A percentile compares a stretch with the other conserved stretches of the same genome.
Evolutionary conservation across 192 early-diverging fungal species (phyloP).

Genomic region (Gamsiella multidivaricata): DNA sequence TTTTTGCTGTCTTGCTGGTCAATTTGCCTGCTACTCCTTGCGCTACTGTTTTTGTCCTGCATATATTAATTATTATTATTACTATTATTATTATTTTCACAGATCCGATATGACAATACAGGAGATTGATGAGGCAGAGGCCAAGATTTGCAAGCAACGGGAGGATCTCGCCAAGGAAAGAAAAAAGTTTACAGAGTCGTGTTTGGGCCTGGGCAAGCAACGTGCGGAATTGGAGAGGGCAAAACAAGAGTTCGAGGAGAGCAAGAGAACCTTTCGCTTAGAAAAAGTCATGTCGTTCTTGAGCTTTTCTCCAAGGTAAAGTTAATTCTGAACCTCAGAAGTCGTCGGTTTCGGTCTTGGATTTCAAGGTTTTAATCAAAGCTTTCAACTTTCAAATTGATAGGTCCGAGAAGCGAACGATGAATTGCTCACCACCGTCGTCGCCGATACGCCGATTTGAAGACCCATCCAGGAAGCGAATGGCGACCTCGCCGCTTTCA

Average conservation of each 20-base stretch:
- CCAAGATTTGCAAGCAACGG: conserved; percentile 30
- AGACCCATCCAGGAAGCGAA: conserved; percentile 16
- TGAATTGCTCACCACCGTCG: conserved; percentile 15
- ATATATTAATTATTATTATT: background rate
- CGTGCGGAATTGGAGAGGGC: conserved; percentile 29
- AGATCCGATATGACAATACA: conserved; percentile 50
- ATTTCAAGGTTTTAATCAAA: too few species aligned
- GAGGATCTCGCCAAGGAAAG: conserved; percentile 39
- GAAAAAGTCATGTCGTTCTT: conserved; percentile 39
- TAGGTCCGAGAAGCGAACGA: conserved; percentile 25
- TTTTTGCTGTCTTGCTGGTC: background rate
- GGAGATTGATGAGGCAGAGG: conserved; percentile 39
- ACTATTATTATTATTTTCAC: background rate
- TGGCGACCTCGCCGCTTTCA: conserved; percentile 29
- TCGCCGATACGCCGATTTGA: conserved; percentile 14
- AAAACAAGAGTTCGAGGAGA: conserved; percentile 34
- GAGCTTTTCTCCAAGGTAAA: conserved; percentile 24
- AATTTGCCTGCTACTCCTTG: too few species aligned
- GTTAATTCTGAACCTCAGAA: background rate
- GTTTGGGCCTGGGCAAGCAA: conserved; percentile 38
- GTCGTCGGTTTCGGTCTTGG: background rate
- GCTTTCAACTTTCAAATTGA: too few species aligned
- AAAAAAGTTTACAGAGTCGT: conserved; percentile 39
- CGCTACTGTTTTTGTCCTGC: too few species aligned
- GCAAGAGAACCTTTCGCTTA: conserved; percentile 35